Evolutionary conservation across 2,329 filamentous ascomycete species (phyloP), one percentile per base, ranked within the genome.

Genomic region (Cyphellophora europaea): DNA sequence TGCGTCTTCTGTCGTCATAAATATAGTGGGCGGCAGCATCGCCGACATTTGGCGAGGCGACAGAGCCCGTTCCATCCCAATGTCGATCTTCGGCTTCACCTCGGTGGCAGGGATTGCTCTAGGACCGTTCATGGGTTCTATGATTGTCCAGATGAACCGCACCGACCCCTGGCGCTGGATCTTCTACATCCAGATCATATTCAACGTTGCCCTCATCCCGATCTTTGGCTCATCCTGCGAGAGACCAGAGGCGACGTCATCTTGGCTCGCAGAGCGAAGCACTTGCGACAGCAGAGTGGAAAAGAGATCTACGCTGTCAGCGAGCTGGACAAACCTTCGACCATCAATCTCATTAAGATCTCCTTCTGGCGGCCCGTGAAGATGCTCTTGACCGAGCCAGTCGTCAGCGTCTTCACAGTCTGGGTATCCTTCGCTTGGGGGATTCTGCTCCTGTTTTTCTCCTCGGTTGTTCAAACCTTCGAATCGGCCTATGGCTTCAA

Each of bases 361-460:
- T 40, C 37, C 11, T 40, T 40, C 23, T 13, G 18, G 10, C 25
- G 40, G 11, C 40, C 40, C 4, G 23, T 49, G 1, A 54, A 53
- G 33, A 56, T 65, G 61, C 50, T 65, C n/a, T n/a, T n/a, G 0
- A 62, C 59, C 3, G 62, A 65, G 16, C 60, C 58, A 1, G 61
- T 65, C 1, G 60, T 65, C 3, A 55, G 44, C 3, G 63, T 59
- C 36, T 65, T 64, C 48, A 64, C 61, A 0, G 46, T 65, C 0
- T 65, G 60, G 61, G 59, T 63, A 28, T 55, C 51, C 18, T 65
- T 65, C 36, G 59, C 61, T 0, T 63, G 59, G 59, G 59, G 61
- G 1, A 63, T 63, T 16, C 44, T 65, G 0, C 65, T 59, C 40
- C 49, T 64, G 1, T 64, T 63, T 51, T 63, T 63, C 42, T 53